Conservation (phyloP, 257 asterid genomes). For the Rehmannia glutinosa region DNA sequence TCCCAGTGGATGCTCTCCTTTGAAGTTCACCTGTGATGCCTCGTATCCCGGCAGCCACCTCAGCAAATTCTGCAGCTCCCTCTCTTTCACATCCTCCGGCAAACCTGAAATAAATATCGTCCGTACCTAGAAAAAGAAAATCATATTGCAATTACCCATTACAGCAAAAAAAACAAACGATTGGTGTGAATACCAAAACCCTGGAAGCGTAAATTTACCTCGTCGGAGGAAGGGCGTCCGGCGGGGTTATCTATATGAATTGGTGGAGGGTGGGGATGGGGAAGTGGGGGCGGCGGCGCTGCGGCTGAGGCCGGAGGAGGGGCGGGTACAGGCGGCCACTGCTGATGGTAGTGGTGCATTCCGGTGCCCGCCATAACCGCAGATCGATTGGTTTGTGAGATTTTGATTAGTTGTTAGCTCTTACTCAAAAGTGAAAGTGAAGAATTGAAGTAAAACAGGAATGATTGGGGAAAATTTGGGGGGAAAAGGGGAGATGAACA, state of each 20-base stretch:
- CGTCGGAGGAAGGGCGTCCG: slow-evolving; percentile 17
- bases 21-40: slow-evolving; percentile 97
- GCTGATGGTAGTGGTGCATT: slow-evolving; percentile 67
- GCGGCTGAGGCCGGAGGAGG: slow-evolving; percentile 34
- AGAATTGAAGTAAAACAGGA: background rate
- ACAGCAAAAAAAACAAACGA: no score
- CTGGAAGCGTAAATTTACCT: slow-evolving; percentile 13
- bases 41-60: slow-evolving; percentile 98
- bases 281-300: slow-evolving; percentile 24
- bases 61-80: slow-evolving; percentile 90
- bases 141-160: background rate
- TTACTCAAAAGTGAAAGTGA: background rate
- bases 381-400: background rate
- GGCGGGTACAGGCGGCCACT: slow-evolving; percentile 51
- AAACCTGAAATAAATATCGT: slow-evolving; percentile 90
- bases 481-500: background rate
- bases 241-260: slow-evolving; percentile 32
- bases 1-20: slow-evolving; percentile 98
- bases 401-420: background rate
- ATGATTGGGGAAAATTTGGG: background rate
- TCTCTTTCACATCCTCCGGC: slow-evolving; percentile 97
- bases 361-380: slow-evolving; percentile 42
- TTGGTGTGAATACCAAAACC: background rate
- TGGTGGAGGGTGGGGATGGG: slow-evolving; percentile 18
- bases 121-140: slow-evolving; percentile 29